Conservation (phyloP, 257 asterid species). For the Paulownia fortunei region DNA sequence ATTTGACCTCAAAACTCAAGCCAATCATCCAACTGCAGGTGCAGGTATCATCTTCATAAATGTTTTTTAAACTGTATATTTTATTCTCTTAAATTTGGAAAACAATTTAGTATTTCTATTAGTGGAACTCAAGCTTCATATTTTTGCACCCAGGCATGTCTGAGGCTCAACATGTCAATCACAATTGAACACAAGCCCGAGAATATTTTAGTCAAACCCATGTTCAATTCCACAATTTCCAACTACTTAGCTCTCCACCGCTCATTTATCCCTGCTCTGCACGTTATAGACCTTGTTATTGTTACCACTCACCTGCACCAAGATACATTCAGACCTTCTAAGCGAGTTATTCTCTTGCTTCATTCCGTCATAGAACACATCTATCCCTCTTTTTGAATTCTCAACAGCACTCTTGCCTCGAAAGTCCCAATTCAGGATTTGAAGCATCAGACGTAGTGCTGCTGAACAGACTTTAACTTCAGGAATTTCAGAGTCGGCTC, state of each 20-base stretch:
- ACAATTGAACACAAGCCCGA: not conserved
- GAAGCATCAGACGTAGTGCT: constrained; percentile 84
- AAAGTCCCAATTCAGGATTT: constrained; percentile 94
- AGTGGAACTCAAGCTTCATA: not conserved
- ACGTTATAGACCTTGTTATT: constrained; percentile 14
- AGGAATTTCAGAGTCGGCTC: constrained; percentile 68
- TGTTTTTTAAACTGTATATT: not conserved
- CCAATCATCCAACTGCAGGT: not conserved
- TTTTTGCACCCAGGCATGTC: constrained; percentile 1
- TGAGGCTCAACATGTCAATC: constrained; percentile 5
- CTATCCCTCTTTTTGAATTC: constrained; percentile 59
- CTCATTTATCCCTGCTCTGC: constrained; percentile 12
- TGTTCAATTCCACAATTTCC: constrained; percentile 14
- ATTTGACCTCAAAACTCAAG: not conserved
- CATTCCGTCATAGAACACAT: constrained; percentile 52
- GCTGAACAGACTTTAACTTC: constrained; percentile 83
- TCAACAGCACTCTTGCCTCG: constrained; percentile 52
- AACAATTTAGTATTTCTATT: not conserved
- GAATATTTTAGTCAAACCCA: constrained; percentile 1
- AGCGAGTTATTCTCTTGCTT: constrained; percentile 54
- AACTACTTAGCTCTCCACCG: constrained; percentile 16
- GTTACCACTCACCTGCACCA: constrained; percentile 73
- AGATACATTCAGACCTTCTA: constrained; percentile 69
- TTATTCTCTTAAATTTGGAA: not conserved
- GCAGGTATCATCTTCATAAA: not conserved